phyloP scores from a whole-genome alignment of 2,329 filamentous ascomycete genomes.

The Ustilaginoidea virens region DNA sequence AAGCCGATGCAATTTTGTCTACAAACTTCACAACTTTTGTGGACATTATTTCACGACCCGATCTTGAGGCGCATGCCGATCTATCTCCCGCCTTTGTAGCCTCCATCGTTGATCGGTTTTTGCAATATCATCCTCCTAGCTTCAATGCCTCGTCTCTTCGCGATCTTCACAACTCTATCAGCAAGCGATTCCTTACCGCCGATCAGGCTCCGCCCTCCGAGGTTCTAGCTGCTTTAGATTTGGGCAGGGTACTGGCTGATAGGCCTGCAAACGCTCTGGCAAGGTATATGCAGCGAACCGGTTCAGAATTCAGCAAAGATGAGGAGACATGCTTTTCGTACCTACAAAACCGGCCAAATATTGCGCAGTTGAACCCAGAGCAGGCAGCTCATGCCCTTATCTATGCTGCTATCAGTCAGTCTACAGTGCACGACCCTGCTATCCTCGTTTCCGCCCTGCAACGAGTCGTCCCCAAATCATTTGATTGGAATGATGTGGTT shows the following conservation, averaged over 20 bases:
- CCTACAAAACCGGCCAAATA: slow-evolving; percentile 35
- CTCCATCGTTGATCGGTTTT: slow-evolving; percentile 68
- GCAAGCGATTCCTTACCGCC: slow-evolving; percentile 50
- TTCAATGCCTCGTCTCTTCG: slow-evolving; percentile 64
- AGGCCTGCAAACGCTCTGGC: slow-evolving; percentile 40
- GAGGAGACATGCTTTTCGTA: slow-evolving; percentile 48
- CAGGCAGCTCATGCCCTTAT: slow-evolving; percentile 71
- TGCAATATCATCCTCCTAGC: slow-evolving; percentile 73
- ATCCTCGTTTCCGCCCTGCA: slow-evolving; percentile 47
- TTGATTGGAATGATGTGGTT: slow-evolving; percentile 59
- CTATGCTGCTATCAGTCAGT: slow-evolving; percentile 44
- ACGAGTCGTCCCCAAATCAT: slow-evolving; percentile 44
- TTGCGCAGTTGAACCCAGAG: slow-evolving; percentile 56
- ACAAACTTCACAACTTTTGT: slow-evolving; percentile 67
- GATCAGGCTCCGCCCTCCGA: slow-evolving; percentile 53
- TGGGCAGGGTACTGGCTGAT: slow-evolving; percentile 50
- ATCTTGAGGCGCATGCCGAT: slow-evolving; percentile 48
- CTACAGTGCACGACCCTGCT: slow-evolving; percentile 33
- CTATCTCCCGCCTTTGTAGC: slow-evolving; percentile 57
- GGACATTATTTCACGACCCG: slow-evolving; percentile 54
- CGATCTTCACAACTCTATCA: slow-evolving; percentile 51
- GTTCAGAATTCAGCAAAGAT: slow-evolving; percentile 59
- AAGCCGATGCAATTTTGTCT: slow-evolving; percentile 81
- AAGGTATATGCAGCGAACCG: slow-evolving; percentile 57
- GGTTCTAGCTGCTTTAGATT: slow-evolving; percentile 54